Conservation (phyloP, 1,284 basidiomycete genomes). For the Ceratorhiza oryzae-sativae region DNA sequence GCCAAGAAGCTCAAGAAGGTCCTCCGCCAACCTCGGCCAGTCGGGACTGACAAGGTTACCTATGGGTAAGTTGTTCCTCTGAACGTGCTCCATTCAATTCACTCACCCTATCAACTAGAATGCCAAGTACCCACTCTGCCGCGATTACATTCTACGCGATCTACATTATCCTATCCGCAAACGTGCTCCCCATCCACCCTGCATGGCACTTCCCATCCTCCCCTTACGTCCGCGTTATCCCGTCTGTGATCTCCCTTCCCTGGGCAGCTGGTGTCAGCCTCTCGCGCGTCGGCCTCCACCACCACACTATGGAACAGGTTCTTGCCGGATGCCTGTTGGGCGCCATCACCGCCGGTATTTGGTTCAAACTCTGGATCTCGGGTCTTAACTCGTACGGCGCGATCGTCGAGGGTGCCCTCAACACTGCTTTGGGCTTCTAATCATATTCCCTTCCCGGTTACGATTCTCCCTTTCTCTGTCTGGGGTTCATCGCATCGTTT, state of each 20-base stretch:
- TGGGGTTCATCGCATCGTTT: not conserved
- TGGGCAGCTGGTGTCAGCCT: slow-evolving; percentile 65
- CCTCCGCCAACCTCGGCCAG: slow-evolving; percentile 77
- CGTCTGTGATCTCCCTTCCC: slow-evolving; percentile 59
- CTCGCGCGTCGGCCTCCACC: slow-evolving; percentile 79
- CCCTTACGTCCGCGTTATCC: slow-evolving; percentile 52
- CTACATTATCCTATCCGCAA: slow-evolving; percentile 68
- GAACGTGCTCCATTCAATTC: slow-evolving; percentile 14
- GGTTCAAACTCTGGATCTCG: slow-evolving; percentile 67
- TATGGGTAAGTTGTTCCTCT: slow-evolving; percentile 64
- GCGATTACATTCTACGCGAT: slow-evolving; percentile 73
- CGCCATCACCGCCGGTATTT: slow-evolving; percentile 60
- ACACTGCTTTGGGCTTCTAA: slow-evolving; percentile 1
- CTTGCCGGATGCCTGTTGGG: slow-evolving; percentile 71
- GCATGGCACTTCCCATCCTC: slow-evolving; percentile 52
- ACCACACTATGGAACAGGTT: slow-evolving; percentile 81
- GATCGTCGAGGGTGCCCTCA: slow-evolving; percentile 12
- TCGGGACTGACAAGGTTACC: slow-evolving; percentile 58
- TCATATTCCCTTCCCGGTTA: not conserved
- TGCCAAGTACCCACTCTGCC: slow-evolving; percentile 90
- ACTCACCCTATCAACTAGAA: slow-evolving; percentile 57
- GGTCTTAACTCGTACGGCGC: slow-evolving; percentile 24
- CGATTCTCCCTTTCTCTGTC: not conserved
- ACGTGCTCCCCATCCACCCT: slow-evolving; percentile 61
- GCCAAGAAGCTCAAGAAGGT: slow-evolving; percentile 74